Conservation (phyloP, 192 early-diverging fungal genomes). For the Coemansia aciculifera region DNA sequence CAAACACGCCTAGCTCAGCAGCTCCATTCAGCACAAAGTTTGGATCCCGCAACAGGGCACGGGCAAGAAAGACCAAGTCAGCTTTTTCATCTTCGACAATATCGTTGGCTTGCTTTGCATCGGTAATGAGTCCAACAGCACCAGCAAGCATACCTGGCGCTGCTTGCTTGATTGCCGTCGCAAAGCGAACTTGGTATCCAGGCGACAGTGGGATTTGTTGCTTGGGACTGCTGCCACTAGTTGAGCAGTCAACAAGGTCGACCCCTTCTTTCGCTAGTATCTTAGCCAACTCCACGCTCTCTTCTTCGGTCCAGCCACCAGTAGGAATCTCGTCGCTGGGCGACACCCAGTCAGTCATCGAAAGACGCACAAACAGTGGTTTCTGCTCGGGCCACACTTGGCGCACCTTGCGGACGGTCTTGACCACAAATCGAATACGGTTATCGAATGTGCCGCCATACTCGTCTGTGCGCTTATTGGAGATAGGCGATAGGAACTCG, state of each 20-base stretch:
- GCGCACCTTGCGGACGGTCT: conserved; percentile 65
- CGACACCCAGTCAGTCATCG: conserved; percentile 70
- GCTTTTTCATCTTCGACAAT: conserved; percentile 65
- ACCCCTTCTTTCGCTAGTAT: conserved; percentile 67
- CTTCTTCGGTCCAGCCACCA: conserved; percentile 72
- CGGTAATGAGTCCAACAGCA: conserved; percentile 73
- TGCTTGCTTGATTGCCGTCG: conserved; percentile 61
- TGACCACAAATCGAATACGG: conserved; percentile 73
- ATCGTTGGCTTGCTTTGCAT: conserved; percentile 65
- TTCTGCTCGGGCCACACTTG: conserved; percentile 74
- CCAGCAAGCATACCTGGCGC: conserved; percentile 60
- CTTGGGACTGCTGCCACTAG: conserved; percentile 66
- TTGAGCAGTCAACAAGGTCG: conserved; percentile 84
- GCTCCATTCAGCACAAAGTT: conserved; percentile 69
- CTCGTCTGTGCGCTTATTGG: conserved; percentile 85
- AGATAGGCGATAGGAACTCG: conserved; percentile 75
- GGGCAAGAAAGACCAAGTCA: conserved; percentile 72
- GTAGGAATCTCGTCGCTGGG: conserved; percentile 5
- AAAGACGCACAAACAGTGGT: conserved; percentile 84
- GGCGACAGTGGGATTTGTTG: conserved; percentile 55
- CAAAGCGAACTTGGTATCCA: conserved; percentile 72
- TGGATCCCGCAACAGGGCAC: conserved; percentile 72
- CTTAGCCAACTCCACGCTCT: conserved; percentile 65
- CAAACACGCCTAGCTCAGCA: conserved; percentile 63
- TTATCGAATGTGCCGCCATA: conserved; percentile 94